Conservation (phyloP, 768 basidiomycete genomes). For the Suillus alpinus region DNA sequence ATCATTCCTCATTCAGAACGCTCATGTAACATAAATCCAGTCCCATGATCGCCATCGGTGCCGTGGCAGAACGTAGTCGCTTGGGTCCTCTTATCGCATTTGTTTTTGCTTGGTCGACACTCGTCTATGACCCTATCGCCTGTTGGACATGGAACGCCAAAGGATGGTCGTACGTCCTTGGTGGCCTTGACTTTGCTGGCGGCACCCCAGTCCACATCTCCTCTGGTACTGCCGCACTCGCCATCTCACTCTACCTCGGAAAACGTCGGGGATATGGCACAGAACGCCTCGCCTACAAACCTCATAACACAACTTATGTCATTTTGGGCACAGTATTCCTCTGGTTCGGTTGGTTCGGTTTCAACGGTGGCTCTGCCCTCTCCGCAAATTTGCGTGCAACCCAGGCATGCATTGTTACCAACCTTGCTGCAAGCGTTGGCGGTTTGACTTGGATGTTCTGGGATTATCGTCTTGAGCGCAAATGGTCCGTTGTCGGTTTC, state of each 20-base stretch:
- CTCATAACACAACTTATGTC: constrained; percentile 91
- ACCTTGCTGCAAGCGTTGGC: constrained; percentile 85
- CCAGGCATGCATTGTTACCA: constrained; percentile 90
- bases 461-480: constrained; percentile 92
- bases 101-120: constrained; percentile 83
- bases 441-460: constrained; percentile 91
- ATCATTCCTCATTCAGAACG: not conserved
- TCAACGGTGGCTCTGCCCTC: constrained; percentile 91
- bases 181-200: constrained; percentile 90
- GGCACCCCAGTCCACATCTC: constrained; percentile 97
- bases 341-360: constrained; percentile 96
- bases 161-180: constrained; percentile 72
- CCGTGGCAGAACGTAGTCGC: constrained; percentile 85
- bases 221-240: constrained; percentile 88
- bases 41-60: constrained; percentile 87
- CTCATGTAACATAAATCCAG: constrained; percentile 33
- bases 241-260: constrained; percentile 88
- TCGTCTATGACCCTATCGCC: constrained; percentile 92
- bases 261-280: constrained; percentile 91
- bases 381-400: constrained; percentile 85
- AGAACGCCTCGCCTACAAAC: constrained; percentile 86
- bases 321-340: constrained; percentile 91
- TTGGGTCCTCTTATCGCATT: constrained; percentile 87
- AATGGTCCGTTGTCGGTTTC: constrained; percentile 93
- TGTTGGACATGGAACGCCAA: constrained; percentile 95